Conservation (phyloP, 2,329 filamentous ascomycete species). For the Pestalotiopsis sp. region DNA sequence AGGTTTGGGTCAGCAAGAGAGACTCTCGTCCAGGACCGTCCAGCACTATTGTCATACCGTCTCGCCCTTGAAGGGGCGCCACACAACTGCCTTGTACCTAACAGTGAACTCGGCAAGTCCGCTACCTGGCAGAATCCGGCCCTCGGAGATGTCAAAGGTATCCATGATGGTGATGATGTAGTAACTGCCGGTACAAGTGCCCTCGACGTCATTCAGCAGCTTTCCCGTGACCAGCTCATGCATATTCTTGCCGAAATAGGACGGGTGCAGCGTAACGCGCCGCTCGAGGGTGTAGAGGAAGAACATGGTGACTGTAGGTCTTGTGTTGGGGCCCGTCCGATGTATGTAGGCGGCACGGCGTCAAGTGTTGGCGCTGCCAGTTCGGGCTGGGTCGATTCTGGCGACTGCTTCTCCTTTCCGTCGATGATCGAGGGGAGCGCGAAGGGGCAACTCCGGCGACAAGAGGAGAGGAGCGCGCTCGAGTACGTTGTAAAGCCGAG, state of each 20-base stretch:
- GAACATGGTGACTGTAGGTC: conserved; percentile 70
- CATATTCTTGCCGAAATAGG: conserved; percentile 94
- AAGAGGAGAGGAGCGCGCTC: background rate
- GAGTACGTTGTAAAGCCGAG: background rate
- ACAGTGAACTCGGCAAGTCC: conserved; percentile 95
- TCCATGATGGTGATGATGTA: conserved; percentile 99
- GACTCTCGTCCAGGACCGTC: conserved; percentile 15
- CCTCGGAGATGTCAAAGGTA: conserved; percentile 91
- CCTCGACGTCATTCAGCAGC: conserved; percentile 91
- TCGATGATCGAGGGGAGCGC: background rate
- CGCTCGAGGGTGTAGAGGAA: conserved; percentile 98
- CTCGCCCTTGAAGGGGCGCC: conserved; percentile 97
- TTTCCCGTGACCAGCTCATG: conserved; percentile 88
- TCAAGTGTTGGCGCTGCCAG: background rate
- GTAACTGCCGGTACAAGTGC: conserved; percentile 92
- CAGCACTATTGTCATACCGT: conserved; percentile 66
- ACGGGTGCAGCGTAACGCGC: conserved; percentile 92
- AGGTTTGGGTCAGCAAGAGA: conserved; percentile 27
- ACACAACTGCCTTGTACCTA: conserved; percentile 92
- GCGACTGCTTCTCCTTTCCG: background rate
- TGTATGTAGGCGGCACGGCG: background rate
- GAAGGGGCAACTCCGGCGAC: background rate
- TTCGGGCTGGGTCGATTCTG: background rate
- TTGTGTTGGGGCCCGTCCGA: background rate
- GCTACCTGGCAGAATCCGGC: conserved; percentile 87